Evolutionary conservation across 768 basidiomycete species (phyloP).

Genomic region (Collybia nuda): DNA sequence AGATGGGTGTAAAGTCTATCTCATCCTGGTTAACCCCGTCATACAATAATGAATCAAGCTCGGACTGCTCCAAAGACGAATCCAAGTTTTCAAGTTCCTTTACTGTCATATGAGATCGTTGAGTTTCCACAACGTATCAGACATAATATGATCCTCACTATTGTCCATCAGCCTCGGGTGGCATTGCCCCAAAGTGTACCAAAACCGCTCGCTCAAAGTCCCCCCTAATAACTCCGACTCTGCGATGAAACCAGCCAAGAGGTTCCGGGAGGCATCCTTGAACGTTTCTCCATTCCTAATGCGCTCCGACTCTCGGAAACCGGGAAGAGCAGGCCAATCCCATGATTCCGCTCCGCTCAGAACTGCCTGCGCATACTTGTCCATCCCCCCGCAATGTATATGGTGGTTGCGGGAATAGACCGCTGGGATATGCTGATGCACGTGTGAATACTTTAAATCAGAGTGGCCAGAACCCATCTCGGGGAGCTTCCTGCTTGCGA

Average conservation of each 20-base stretch:
- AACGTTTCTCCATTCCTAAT: constrained; percentile 6
- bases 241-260: constrained; percentile 15
- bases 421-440: no score
- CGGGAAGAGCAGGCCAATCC: constrained; percentile 16
- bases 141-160: constrained; percentile 8
- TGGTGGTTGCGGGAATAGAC: no score
- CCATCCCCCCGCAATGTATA: constrained; percentile 5
- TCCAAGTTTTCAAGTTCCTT: constrained; percentile 11
- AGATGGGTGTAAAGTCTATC: constrained; percentile 12
- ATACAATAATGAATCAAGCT: constrained; percentile 9
- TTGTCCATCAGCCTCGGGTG: constrained; percentile 20
- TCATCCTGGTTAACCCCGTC: constrained; percentile 8
- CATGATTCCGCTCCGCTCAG: constrained; percentile 14
- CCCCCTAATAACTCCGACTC: constrained; percentile 18
- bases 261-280: constrained; percentile 12
- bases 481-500: no score
- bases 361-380: constrained; percentile 16
- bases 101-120: constrained; percentile 3
- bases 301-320: constrained; percentile 4
- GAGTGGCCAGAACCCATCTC: no score
- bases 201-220: constrained; percentile 14
- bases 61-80: constrained; percentile 12
- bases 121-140: background rate
- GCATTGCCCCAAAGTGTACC: constrained; percentile 13
- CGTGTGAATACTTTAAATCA: no score